phyloP scores from a whole-genome alignment of 192 early-diverging fungal genomes.

The Backusella luteola region DNA sequence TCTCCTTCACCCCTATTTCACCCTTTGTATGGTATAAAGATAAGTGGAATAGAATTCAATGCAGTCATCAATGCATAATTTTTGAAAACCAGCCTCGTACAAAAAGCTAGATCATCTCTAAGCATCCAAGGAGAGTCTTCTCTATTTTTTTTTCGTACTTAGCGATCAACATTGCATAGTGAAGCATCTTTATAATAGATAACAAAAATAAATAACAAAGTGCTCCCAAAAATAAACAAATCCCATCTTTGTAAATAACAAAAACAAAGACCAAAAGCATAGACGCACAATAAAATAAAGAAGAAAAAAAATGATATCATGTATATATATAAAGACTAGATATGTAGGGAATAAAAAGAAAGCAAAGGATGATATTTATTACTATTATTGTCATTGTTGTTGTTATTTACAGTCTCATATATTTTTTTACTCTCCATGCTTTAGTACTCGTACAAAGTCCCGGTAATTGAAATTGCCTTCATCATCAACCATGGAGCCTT shows the following conservation, averaged over 20 bases:
- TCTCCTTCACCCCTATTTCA: not conserved
- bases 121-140: not conserved
- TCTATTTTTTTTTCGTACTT: not conserved
- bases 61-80: not conserved
- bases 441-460: slow-evolving; percentile 89
- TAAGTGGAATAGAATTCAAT: not conserved
- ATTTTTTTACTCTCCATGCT: slow-evolving; percentile 77
- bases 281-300: not conserved
- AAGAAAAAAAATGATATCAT: not conserved
- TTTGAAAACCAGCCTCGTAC: not conserved
- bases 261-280: not conserved
- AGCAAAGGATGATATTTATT: too few species aligned
- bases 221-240: not conserved
- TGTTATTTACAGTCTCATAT: not conserved
- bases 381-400: not conserved
- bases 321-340: too few species aligned
- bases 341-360: too few species aligned
- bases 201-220: not conserved
- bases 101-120: not conserved
- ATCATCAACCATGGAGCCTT: slow-evolving; percentile 77
- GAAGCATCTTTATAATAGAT: not conserved
- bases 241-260: not conserved
- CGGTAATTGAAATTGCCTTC: slow-evolving; percentile 86
- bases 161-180: not conserved
- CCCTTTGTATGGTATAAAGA: not conserved